Percentiles rank a stretch among this genome's conserved stretches.
phyloP scores from a whole-genome alignment of 2,329 filamentous ascomycete genomes.

The Pseudogymnoascus sp. region DNA sequence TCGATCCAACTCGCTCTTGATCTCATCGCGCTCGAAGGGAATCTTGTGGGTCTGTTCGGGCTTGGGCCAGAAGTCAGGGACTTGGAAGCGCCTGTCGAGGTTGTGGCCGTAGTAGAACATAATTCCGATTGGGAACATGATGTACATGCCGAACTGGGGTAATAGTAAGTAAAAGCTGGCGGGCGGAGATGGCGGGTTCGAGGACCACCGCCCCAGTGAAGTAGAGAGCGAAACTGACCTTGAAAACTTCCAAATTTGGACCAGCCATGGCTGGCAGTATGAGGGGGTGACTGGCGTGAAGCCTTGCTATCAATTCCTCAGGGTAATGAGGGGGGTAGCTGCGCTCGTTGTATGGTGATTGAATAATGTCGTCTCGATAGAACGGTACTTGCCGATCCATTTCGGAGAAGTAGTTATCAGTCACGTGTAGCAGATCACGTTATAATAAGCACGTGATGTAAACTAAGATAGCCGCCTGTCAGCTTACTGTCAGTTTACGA shows the following conservation, averaged over 20 bases:
- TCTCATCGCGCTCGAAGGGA: conserved; percentile 73
- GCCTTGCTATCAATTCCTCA: background rate
- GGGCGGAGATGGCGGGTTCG: background rate
- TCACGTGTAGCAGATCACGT: background rate
- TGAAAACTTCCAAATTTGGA: conserved; percentile 90
- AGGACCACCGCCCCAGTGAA: background rate
- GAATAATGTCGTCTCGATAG: background rate
- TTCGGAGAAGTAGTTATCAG: background rate
- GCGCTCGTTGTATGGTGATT: background rate
- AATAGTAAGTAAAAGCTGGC: background rate
- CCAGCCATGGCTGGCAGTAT: conserved; percentile 55
- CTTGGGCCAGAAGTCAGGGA: conserved; percentile 91
- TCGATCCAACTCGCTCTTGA: conserved; percentile 58
- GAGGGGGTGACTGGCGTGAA: background rate
- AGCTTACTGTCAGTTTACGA: background rate
- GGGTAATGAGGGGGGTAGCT: background rate
- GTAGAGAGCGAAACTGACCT: conserved; percentile 48
- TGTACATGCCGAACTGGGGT: conserved; percentile 90
- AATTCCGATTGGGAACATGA: conserved; percentile 96
- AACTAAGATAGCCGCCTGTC: background rate
- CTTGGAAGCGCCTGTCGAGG: conserved; percentile 83
- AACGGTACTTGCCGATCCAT: conserved; percentile 6
- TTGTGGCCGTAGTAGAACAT: conserved; percentile 99
- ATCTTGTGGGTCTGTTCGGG: conserved; percentile 69
- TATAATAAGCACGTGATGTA: background rate